These are phyloP conservation scores for Beauveria varroae DNA, from an alignment of 2,329 filamentous ascomycete genomes.

Conservation along the genomic window DNA sequence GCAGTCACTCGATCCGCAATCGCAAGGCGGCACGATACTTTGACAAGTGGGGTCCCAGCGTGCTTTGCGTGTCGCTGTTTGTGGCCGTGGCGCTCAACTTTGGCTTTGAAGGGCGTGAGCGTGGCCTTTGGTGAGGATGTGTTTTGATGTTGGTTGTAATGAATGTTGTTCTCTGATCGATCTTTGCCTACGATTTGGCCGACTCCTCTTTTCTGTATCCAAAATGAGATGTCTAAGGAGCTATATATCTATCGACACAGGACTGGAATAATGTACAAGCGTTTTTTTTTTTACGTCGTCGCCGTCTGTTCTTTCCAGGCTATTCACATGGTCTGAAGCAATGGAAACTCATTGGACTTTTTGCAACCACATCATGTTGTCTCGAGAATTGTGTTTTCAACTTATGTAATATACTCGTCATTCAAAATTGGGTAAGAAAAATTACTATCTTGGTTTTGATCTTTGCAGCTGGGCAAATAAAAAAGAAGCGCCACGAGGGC, in stretches of 20 bases:
- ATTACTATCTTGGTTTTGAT: neutral
- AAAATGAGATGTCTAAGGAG: neutral
- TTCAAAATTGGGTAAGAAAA: neutral
- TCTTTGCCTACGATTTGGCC: neutral
- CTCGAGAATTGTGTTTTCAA: neutral
- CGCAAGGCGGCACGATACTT: conserved; percentile 85
- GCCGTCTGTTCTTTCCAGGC: neutral
- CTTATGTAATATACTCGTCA: neutral
- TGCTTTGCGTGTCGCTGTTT: conserved; percentile 67
- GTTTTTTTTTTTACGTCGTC: neutral
- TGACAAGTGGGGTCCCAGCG: conserved; percentile 76
- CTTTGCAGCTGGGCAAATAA: neutral
- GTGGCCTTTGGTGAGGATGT: conserved; percentile 40
- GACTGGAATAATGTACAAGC: neutral
- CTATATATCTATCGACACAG: neutral
- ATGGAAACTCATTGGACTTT: neutral
- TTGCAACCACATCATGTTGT: no score
- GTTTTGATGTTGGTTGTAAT: neutral
- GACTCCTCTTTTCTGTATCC: neutral
- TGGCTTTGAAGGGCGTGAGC: conserved; percentile 62
- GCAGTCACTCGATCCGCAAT: conserved; percentile 76
- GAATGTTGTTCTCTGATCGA: neutral
- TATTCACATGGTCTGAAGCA: neutral
- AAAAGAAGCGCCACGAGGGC: neutral
- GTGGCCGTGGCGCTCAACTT: conserved; percentile 73